Evolutionary conservation across 2,329 filamentous ascomycete genomes (phyloP), one percentile per base, ranked within the genome.

Genomic region (Fusarium udum): DNA sequence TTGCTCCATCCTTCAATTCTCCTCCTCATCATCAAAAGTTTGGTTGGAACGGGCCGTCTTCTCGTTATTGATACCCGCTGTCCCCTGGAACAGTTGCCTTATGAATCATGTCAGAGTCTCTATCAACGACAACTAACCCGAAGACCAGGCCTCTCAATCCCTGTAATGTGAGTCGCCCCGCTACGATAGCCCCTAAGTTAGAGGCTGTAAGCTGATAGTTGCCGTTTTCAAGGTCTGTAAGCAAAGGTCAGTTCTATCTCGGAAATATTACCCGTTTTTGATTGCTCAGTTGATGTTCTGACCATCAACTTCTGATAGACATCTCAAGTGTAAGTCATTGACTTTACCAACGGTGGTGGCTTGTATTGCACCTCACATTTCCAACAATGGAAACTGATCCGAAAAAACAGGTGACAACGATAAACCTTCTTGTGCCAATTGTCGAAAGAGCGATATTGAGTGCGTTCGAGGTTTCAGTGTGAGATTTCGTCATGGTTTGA

Each of bases 401-500:
- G 26, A 36, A 36, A 4, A 40, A 61, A 61, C 28, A 77, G 75
- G 75, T n/a, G 75, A 77, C 43, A 65, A 62, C 57, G 65, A 75
- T 31, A 61, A 68, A 2, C 66, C 67, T 32, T 56, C 72, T 18
- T 79, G 78, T 43, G 65, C 77, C 31, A 80, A 78, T 56, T 79
- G 78, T 22, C 78, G 65, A 32, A 78, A 76, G 26, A 77, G 67
- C 26, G 74, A 73, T 11, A 63, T 69, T 13, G 78, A 80, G 15
- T 79, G 78, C n/a, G 52, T 78, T 28, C 76, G 78, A 34, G 77
- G 78, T 14, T 76, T 75, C 34, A 77, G 72, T 31, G 76, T 79
- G 10, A 76, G 77, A 24, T 79, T 79, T 26, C 76, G 78, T 3
- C 78, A 79, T 69, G 75, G 70, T 4, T 36, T 78, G 43, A 79